phyloP scores from a whole-genome alignment of 2,329 filamentous ascomycete species.

The Sclerotinia nivalis region DNA sequence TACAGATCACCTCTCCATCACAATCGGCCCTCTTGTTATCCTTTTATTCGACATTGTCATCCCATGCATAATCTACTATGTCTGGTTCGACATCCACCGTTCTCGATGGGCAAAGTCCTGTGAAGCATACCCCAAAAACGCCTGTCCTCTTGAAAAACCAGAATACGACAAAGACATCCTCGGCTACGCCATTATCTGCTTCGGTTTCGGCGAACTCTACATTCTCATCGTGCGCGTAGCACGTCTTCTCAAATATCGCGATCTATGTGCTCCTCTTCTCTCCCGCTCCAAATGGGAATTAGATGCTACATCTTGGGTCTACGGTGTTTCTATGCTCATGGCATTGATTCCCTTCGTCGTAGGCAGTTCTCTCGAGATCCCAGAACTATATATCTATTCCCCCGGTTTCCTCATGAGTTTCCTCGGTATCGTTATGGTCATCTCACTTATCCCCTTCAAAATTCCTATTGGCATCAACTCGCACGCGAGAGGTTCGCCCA shows the following conservation, averaged over 20 bases:
- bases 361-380: slow-evolving; percentile 28
- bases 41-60: slow-evolving; percentile 33
- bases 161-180: slow-evolving; percentile 31
- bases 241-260: slow-evolving; percentile 27
- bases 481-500: slow-evolving; percentile 29
- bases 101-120: slow-evolving; percentile 27
- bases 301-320: slow-evolving; percentile 34
- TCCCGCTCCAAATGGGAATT: slow-evolving; percentile 33
- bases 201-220: slow-evolving; percentile 32
- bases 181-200: slow-evolving; percentile 31
- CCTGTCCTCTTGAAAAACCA: slow-evolving; percentile 27
- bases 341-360: slow-evolving; percentile 34
- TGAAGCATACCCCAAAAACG: slow-evolving; percentile 16
- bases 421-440: slow-evolving; percentile 73
- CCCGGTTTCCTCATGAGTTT: slow-evolving; percentile 86
- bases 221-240: slow-evolving; percentile 28
- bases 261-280: slow-evolving; percentile 32
- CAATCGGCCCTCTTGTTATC: slow-evolving; percentile 32
- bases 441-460: slow-evolving; percentile 75
- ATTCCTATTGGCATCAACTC: slow-evolving; percentile 46
- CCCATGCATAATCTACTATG: slow-evolving; percentile 34
- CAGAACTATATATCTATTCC: slow-evolving; percentile 46
- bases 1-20: slow-evolving; percentile 33
- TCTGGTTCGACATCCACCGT: slow-evolving; percentile 23
- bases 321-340: slow-evolving; percentile 31